These are phyloP conservation scores for Pichia phayaonensis DNA, from an alignment of 805 yeast genomes.

Conservation along the genomic window DNA sequence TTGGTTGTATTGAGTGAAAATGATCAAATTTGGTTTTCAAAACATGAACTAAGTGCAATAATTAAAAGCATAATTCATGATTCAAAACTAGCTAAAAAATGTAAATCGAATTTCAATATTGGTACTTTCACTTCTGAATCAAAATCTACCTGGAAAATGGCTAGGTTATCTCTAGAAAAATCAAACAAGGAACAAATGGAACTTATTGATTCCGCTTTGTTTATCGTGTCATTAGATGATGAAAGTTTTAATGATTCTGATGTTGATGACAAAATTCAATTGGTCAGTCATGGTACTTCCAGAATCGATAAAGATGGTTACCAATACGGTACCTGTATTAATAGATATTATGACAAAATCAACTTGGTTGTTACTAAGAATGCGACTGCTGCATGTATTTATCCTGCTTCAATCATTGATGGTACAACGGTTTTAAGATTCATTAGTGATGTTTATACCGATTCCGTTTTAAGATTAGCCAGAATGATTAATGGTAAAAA, in stretches of 20 bases:
- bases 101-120: conserved; percentile 33
- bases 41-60: conserved; percentile 40
- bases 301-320: conserved; percentile 36
- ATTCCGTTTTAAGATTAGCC: conserved; percentile 48
- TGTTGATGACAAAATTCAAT: conserved; percentile 42
- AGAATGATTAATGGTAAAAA: conserved; percentile 51
- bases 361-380: conserved; percentile 47
- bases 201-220: conserved; percentile 41
- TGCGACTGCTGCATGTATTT: conserved; percentile 51
- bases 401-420: conserved; percentile 54
- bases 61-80: conserved; percentile 37
- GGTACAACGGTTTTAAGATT: conserved; percentile 50
- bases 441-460: conserved; percentile 52
- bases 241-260: conserved; percentile 39
- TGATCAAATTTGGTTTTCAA: conserved; percentile 42
- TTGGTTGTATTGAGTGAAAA: conserved; percentile 41
- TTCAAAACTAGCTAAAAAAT: conserved; percentile 32
- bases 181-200: conserved; percentile 32
- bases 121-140: conserved; percentile 51
- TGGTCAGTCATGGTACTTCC: conserved; percentile 47
- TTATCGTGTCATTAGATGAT: conserved; percentile 44
- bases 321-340: conserved; percentile 51
- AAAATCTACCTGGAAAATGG: conserved; percentile 40
- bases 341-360: conserved; percentile 53
- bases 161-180: conserved; percentile 34